These are phyloP conservation scores for Sporothrix euskadiensis DNA, from an alignment of 2,329 filamentous ascomycete genomes.

Conservation along the genomic window DNA sequence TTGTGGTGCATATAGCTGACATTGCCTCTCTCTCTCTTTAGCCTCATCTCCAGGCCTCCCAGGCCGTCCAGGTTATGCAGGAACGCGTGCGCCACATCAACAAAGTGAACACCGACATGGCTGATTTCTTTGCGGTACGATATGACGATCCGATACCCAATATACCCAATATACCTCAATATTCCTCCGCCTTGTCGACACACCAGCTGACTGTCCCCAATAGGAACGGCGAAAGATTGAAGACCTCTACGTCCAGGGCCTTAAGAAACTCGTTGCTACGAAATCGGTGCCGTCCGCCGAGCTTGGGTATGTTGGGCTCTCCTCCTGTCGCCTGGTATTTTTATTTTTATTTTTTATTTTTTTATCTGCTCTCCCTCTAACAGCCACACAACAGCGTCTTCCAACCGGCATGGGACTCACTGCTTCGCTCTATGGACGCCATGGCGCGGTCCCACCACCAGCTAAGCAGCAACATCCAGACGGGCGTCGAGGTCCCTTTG, in stretches of 20 bases:
- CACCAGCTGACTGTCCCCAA: not conserved
- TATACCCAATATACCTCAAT: not conserved
- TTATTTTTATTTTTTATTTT: not conserved
- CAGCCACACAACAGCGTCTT: slow-evolving; percentile 66
- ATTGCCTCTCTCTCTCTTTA: slow-evolving; percentile 43
- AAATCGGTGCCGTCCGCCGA: slow-evolving; percentile 76
- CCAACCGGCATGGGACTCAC: slow-evolving; percentile 83
- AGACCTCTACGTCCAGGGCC: slow-evolving; percentile 79
- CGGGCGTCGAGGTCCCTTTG: slow-evolving; percentile 82
- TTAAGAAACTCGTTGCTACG: slow-evolving; percentile 77
- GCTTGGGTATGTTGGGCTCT: slow-evolving; percentile 66
- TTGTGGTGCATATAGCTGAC: slow-evolving; percentile 16
- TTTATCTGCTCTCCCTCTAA: not conserved
- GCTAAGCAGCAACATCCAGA: slow-evolving; percentile 78
- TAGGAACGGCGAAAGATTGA: slow-evolving; percentile 93
- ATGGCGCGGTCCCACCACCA: slow-evolving; percentile 81
- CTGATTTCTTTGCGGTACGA: slow-evolving; percentile 92
- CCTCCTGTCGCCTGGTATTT: not conserved
- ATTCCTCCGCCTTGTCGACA: not conserved
- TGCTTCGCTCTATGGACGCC: slow-evolving; percentile 75
- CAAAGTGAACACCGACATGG: slow-evolving; percentile 85
- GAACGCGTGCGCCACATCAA: slow-evolving; percentile 86
- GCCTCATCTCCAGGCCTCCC: slow-evolving; percentile 76
- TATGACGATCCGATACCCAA: not conserved
- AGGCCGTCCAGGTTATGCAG: slow-evolving; percentile 78